Evolutionary conservation across 106 monocot genomes (phyloP), one percentile per base, ranked within the genome.

Genomic region (Dendrobium catenatum): DNA sequence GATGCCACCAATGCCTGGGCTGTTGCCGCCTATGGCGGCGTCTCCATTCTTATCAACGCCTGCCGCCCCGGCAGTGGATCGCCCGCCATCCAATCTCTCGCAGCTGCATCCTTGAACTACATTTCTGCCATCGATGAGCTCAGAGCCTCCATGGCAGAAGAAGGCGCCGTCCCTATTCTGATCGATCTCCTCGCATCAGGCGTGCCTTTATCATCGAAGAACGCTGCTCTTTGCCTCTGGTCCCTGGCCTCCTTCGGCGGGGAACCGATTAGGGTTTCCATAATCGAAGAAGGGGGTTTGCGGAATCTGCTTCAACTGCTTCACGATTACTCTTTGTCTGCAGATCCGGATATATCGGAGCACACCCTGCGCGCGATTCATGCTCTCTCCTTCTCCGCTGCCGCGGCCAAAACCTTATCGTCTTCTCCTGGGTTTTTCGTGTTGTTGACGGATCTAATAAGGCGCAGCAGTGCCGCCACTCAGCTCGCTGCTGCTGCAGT

Each of bases 1-100:
- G 96, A 96, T 42, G 77, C 82, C 18, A 16, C 80, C 68, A 88
- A 87, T 78, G 91, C 88, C 8, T 96, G 96, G 96, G 96, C 93
- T 2, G 76, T 93, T 4, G 77, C 89, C 1, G 96, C 96, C 17
- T 93, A 96, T 79, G 90, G 91, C 26, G 96, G 96, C 5, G 78
- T 96, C 48, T 18, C 86, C 9, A 77, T 90, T 22, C 80, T 96
- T 18, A 78, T 93, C 41, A 77, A 79, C 40, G 93, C 91, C 3
- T 96, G 96, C 81, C 80, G 87, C 2, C 43, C 86, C 13, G 88
- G 85, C 68, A 79, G 79, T 27, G 80, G 84, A 3, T 84, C 87
- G n/a, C 78, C 88, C 9, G 13, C 58, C 2, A 78, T 88, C 8
- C 84, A 80, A 13, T 72, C 86, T 19, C 78, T 88, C 4, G 87